Conservation (phyloP, 2,329 filamentous ascomycete species). For the Gnomoniopsis smithogilvyi region DNA sequence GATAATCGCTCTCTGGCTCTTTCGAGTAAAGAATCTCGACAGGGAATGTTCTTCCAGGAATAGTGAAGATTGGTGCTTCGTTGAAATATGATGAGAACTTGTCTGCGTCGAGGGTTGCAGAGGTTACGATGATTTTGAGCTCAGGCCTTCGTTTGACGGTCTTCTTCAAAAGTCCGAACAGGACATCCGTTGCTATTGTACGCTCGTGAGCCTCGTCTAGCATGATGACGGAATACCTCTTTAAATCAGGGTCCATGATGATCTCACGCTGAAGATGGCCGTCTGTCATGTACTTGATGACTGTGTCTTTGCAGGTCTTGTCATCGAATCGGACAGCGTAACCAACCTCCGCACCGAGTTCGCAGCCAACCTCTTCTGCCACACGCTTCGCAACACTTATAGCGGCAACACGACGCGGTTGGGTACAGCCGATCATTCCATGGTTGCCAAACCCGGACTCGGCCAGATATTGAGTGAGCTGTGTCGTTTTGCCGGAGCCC, state of each 20-base stretch:
- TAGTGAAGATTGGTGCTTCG: constrained; percentile 92
- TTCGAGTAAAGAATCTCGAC: constrained; percentile 94
- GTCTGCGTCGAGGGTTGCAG: constrained; percentile 92
- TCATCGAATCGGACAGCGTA: constrained; percentile 99
- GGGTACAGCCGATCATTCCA: constrained; percentile 92
- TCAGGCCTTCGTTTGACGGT: constrained; percentile 82
- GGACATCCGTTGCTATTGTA: constrained; percentile 91
- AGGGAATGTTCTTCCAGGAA: constrained; percentile 90
- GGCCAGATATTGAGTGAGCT: constrained; percentile 90
- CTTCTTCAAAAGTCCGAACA: constrained; percentile 94
- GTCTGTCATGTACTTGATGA: constrained; percentile 99
- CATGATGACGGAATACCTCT: constrained; percentile 94
- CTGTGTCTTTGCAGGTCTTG: constrained; percentile 79
- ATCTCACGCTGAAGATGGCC: constrained; percentile 97
- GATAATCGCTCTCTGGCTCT: constrained; percentile 92
- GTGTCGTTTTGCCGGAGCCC: constrained; percentile 95
- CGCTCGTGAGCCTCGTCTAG: constrained; percentile 97
- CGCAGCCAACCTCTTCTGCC: constrained; percentile 89
- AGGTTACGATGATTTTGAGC: constrained; percentile 93
- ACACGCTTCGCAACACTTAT: constrained; percentile 98
- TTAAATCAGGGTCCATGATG: constrained; percentile 84
- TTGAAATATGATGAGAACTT: constrained; percentile 98
- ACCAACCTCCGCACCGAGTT: constrained; percentile 86
- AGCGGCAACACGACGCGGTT: constrained; percentile 92
- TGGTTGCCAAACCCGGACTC: constrained; percentile 86